These are phyloP conservation scores for Polyporus arcularius DNA, from an alignment of 768 basidiomycete genomes.

Conservation along the genomic window DNA sequence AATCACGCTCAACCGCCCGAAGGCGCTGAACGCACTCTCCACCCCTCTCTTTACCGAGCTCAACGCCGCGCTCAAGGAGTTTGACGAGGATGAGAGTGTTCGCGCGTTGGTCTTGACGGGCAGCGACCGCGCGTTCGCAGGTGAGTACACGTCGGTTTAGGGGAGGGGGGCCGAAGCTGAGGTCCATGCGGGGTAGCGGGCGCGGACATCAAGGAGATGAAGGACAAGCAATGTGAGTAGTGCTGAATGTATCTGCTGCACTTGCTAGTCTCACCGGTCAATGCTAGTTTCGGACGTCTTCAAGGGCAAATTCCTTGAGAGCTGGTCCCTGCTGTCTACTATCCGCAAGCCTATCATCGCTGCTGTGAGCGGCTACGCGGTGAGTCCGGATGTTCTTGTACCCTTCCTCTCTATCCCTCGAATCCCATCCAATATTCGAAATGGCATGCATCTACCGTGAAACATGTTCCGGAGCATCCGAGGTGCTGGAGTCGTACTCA, in stretches of 20 bases:
- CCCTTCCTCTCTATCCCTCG: neutral
- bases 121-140: conserved; percentile 90
- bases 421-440: neutral
- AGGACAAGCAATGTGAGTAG: conserved; percentile 83
- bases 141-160: conserved; percentile 42
- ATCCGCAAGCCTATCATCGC: conserved; percentile 94
- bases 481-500: too few relatives aligned
- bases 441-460: neutral
- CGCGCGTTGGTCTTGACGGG: conserved; percentile 93
- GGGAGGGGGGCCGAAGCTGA: neutral
- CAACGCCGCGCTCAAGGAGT: conserved; percentile 70
- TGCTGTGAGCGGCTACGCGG: conserved; percentile 93
- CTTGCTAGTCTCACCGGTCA: neutral
- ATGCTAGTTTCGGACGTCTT: conserved; percentile 83
- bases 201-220: conserved; percentile 99
- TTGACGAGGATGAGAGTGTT: conserved; percentile 69
- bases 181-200: conserved; percentile 57
- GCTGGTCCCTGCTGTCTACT: conserved; percentile 73
- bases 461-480: neutral
- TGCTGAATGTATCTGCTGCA: neutral
- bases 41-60: conserved; percentile 80
- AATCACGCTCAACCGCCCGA: conserved; percentile 87
- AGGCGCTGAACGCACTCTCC: conserved; percentile 86
- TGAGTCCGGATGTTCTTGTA: conserved; percentile 40
- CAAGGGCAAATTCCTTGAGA: conserved; percentile 79